Evolutionary conservation across 306 rosid species (phyloP), one percentile per base, ranked within the genome.

Genomic region (Clitoria ternatea): DNA sequence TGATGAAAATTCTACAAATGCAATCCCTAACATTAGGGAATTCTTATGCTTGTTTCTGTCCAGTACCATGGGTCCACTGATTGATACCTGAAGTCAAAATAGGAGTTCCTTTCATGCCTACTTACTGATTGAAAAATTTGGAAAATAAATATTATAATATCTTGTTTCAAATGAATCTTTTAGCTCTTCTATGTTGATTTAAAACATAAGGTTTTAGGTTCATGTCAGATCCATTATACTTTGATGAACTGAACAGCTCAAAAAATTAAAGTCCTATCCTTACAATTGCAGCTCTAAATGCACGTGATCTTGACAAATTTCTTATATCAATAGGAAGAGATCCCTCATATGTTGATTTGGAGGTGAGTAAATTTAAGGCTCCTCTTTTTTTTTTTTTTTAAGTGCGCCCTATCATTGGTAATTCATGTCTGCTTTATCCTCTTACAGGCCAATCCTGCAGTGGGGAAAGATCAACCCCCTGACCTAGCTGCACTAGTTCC

Each of bases 401-500:
- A 24, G 50, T 50, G 57, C 17, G 11, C 18, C 18, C 37, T 13
- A 40, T 59, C 24, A 30, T 71, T 47, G 40, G 47, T 57, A 4
- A 42, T 44, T 69, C 29, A 49, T 29, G 19, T 7, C 42, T 55
- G 40, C 32, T 39, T 30, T 66, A 53, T 84, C 36, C 6, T 35
- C 36, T 27, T 61, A 53, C 84, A 95, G 99, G 97, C 96, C 72
- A 95, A 86, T 70, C 99, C 96, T 57, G 9, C 83, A 0, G 86
- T 95, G 23, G 96, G 99, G 37, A 95, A 95, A 77, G 97, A 95
- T 82, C 95, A 86, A 75, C 96, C 97, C 37, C 99, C 99, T 42
- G 97, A 95, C 85, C 96, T 95, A 73, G 99, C 97, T 17, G 73
- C 80, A 40, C 82, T 91, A 35, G 90, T 91, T 64, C 99, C 91